Evolutionary conservation across 768 basidiomycete species (phyloP), one percentile per base, ranked within the genome.

Genomic region (Russula sp.): DNA sequence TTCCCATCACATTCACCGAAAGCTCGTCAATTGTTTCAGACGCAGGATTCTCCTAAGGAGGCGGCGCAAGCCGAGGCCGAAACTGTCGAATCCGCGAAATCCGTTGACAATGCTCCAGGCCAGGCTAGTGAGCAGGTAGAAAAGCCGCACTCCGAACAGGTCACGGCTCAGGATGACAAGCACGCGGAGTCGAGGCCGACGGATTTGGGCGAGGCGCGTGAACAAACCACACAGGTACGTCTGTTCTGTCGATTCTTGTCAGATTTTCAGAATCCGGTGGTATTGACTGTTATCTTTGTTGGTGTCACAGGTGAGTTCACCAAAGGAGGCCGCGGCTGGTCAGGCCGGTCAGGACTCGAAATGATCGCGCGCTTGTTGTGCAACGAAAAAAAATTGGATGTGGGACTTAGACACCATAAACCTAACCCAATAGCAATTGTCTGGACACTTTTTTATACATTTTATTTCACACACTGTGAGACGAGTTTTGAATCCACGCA

Each of bases 81-180:
- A 3, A 58, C 64, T 10, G 56, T 58, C 8, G 62, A 68, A 56
- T 59, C 61, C 43, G 36, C 46, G 18, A 58, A 62, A 38, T 63
- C 36, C 18, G 56, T 62, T 7, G 50, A 59, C 25, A 68, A 65
- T 57, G 63, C 67, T 14, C 66, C 68, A 13, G 68, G 65, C 45
- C 65, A 69, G 63, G 66, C 64, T 13, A 61, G 54, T 6, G 69
- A 71, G 34, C 69, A 69, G 58, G 63, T 63, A 57, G 66, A 68
- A 59, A 67, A 64, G 50, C 66, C 70, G 20, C 52, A 61, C 7
- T 45, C 14, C 29, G 55, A 63, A 49, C 29, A 58, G 35, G 67
- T 62, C 42, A 67, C 67, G 16, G 29, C 61, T 53, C 70, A 69
- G 55, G 49, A 49, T 34, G 62, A 67, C 4, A 56, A 54, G 20